phyloP scores from a whole-genome alignment of 164 flowering plant species.

The Houttuynia cordata region DNA sequence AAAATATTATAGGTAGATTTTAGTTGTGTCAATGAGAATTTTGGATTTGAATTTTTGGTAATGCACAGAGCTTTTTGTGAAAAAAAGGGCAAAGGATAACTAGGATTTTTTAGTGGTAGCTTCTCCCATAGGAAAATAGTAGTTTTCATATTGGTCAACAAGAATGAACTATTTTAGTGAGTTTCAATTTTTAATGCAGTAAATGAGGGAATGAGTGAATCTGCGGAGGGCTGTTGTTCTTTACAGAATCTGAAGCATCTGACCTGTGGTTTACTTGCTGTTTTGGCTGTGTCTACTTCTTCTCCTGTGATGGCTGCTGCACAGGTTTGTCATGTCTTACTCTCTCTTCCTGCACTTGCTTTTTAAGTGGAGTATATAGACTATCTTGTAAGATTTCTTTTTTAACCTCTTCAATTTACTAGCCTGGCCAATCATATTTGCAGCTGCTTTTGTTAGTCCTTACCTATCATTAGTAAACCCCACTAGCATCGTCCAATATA shows the following conservation, averaged over 20 bases:
- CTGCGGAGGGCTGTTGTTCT: slow-evolving; percentile 15
- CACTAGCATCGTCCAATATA: too few relatives aligned
- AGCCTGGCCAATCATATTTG: too few relatives aligned
- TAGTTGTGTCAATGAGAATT: too few relatives aligned
- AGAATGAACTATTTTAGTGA: background rate
- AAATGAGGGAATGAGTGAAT: slow-evolving; percentile 7
- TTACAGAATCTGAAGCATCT: slow-evolving; percentile 37
- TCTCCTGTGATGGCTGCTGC: slow-evolving; percentile 75
- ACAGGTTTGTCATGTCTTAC: slow-evolving; percentile 30
- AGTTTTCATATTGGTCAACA: background rate
- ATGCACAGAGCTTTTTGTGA: too few relatives aligned
- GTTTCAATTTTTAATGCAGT: slow-evolving; percentile 14
- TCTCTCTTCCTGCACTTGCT: background rate
- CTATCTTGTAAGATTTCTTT: background rate
- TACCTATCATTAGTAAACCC: too few relatives aligned
- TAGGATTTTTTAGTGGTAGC: too few relatives aligned
- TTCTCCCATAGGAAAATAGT: background rate
- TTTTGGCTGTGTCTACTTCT: slow-evolving; percentile 58
- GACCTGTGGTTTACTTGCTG: slow-evolving; percentile 74
- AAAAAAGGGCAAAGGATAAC: too few relatives aligned
- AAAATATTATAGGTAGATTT: too few relatives aligned
- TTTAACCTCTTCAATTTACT: too few relatives aligned
- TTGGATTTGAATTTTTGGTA: too few relatives aligned
- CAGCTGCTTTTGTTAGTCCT: too few relatives aligned
- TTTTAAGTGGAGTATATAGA: background rate